Conservation (phyloP, 1,284 basidiomycete genomes). For the Entoloma clypeatum region DNA sequence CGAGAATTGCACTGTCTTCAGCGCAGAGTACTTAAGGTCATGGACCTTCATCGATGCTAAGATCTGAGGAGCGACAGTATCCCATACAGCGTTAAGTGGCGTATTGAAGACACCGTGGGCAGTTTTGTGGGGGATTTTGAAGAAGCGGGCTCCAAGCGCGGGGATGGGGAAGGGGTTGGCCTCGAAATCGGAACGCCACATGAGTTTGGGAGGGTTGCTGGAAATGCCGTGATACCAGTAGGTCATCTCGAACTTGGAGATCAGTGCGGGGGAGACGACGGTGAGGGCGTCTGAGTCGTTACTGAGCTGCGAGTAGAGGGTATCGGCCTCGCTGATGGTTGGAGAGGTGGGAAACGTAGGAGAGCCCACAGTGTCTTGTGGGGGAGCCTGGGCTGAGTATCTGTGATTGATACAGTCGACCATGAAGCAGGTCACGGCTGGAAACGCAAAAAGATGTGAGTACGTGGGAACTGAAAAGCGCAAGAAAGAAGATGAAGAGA, state of each 20-base stretch:
- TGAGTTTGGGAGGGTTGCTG: constrained; percentile 22
- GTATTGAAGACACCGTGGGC: constrained; percentile 21
- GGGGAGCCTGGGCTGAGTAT: too few species aligned
- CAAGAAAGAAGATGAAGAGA: too few species aligned
- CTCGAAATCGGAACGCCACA: constrained; percentile 24
- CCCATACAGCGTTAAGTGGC: constrained; percentile 25
- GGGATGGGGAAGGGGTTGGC: constrained; percentile 18
- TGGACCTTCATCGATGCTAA: neutral
- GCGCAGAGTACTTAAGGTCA: constrained; percentile 28
- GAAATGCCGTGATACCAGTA: constrained; percentile 23
- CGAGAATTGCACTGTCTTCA: constrained; percentile 33
- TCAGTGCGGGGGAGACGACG: neutral
- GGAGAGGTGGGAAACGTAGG: too few species aligned
- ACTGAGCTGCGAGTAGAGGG: too few species aligned
- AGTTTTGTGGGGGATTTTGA: constrained; percentile 21
- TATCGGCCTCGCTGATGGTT: too few species aligned
- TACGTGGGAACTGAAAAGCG: too few species aligned
- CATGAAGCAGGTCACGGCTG: too few species aligned
- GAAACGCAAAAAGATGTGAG: too few species aligned
- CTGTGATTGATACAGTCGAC: too few species aligned
- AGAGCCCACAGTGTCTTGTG: too few species aligned
- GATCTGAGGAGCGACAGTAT: constrained; percentile 21
- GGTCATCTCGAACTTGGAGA: neutral
- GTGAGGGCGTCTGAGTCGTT: too few species aligned
- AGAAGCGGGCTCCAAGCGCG: constrained; percentile 9